Percentiles rank a stretch among this genome's conserved stretches.
Evolutionary conservation across 495 filamentous ascomycete genomes (phyloP).

Genomic region (Pseudevernia furfuracea): DNA sequence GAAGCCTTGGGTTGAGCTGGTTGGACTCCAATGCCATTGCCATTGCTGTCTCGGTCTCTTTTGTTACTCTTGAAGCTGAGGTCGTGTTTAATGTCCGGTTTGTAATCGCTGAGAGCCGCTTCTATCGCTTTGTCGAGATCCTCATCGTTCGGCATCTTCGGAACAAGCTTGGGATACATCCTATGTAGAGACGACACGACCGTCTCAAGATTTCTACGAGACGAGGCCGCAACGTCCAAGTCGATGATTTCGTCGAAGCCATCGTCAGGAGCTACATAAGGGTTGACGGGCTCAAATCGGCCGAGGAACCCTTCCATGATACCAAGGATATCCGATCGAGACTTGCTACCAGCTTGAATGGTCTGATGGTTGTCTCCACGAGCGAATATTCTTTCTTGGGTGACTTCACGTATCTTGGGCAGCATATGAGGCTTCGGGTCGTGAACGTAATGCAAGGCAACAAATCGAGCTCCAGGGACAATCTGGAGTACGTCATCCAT

Average conservation of each 20-base stretch:
- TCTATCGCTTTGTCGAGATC: conserved; percentile 78
- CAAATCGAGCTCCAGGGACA: conserved; percentile 56
- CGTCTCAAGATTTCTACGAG: conserved; percentile 78
- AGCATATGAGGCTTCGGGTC: conserved; percentile 50
- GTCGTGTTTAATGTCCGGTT: conserved; percentile 64
- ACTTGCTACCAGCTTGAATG: conserved; percentile 69
- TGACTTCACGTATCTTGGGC: conserved; percentile 63
- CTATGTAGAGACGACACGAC: conserved; percentile 61
- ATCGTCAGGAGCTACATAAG: conserved; percentile 56
- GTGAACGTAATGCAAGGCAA: conserved; percentile 92
- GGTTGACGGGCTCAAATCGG: conserved; percentile 73
- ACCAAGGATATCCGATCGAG: conserved; percentile 58
- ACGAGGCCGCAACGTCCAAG: conserved; percentile 66
- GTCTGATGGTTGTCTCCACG: conserved; percentile 97
- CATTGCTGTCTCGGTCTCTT: conserved; percentile 32
- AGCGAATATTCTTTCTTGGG: conserved; percentile 65
- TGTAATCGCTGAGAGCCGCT: conserved; percentile 67
- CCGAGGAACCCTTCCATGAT: conserved; percentile 94
- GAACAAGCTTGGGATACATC: conserved; percentile 67
- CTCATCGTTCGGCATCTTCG: conserved; percentile 57
- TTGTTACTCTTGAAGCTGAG: conserved; percentile 47
- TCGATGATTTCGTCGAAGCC: conserved; percentile 77
- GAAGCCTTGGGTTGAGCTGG: conserved; percentile 31
- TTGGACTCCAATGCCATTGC: conserved; percentile 21
- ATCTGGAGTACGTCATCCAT: conserved; percentile 64